Evolutionary conservation across 2,329 filamentous ascomycete genomes (phyloP), one percentile per base, ranked within the genome.

Genomic region (Sphaerulina populicola): DNA sequence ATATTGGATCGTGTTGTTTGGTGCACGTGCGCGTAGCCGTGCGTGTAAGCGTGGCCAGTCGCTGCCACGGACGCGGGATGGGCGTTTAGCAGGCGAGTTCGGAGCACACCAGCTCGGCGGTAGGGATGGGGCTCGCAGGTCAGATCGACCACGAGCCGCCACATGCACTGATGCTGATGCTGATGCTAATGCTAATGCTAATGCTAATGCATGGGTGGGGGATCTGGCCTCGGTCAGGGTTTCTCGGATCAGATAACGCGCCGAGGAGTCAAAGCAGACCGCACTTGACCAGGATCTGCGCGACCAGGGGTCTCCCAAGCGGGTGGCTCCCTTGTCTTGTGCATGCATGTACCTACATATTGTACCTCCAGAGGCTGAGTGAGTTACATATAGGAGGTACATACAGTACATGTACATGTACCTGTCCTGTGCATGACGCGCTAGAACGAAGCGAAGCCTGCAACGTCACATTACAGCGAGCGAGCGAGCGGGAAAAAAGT

Each of bases 231-330:
- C 18, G 18, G 15, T 11, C 11, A 23, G 39, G 23, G 23, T 27
- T 4, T 27, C 23, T 27, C 49, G 44, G 49, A 52, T 52, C 49
- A 52, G 49, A 52, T 52, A 52, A 52, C 31, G 31, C 8, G 30
- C 30, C 30, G 30, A 8, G 30, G 30, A 33, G 15, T 38, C 36
- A 14, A 40, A 40, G n/a, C 14, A 14, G 15, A 40, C 38, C 14
- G 15, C 38, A 40, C 9, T 11, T 40, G 5, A 11, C 9, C 21
- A 18, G 38, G 9, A 40, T n/a, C n/a, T n/a, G n/a, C n/a, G n/a
- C n/a, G 5, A 11, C 9, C 21, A 18, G 38, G 9, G 23, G 18
- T 18, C 18, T 18, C 18, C n/a, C n/a, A n/a, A 18, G 18, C 18
- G 18, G 18, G 18, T 18, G 18, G 18, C 18, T 18, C 18, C 18